These are phyloP conservation scores for Silene coronaria DNA, from an alignment of 179 eudicot genomes.

Conservation along the genomic window DNA sequence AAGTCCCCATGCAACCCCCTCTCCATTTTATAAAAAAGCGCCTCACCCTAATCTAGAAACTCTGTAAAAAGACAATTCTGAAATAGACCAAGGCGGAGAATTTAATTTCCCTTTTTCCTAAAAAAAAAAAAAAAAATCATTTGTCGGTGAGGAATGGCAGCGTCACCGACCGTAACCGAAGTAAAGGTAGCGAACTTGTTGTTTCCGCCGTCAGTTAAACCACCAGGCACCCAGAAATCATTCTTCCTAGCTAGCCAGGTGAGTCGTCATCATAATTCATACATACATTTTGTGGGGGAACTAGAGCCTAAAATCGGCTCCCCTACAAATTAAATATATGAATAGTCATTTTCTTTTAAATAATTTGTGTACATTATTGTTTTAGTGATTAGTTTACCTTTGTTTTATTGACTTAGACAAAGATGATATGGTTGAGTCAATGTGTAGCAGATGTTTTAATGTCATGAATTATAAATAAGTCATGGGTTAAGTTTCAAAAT, in stretches of 20 bases:
- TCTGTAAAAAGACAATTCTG: not conserved
- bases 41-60: not conserved
- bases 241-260: slow-evolving; percentile 83
- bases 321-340: too few species aligned
- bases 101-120: not conserved
- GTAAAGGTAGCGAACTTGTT: slow-evolving; percentile 44
- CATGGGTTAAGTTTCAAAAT: not conserved
- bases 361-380: too few species aligned
- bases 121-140: not conserved
- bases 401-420: too few species aligned
- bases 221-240: slow-evolving; percentile 48
- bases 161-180: slow-evolving; percentile 27
- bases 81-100: not conserved
- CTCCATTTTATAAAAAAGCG: not conserved
- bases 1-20: too few species aligned
- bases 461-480: not conserved
- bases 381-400: too few species aligned
- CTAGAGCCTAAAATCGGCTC: too few species aligned
- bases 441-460: too few species aligned
- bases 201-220: slow-evolving; percentile 51
- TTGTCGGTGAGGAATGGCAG: slow-evolving; percentile 18
- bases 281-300: not conserved
- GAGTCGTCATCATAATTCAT: not conserved
- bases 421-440: too few species aligned
- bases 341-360: too few species aligned